Base-by-base conservation (phyloP, 352 stramenopile genomes). In the Plasmopara viticola region DNA sequence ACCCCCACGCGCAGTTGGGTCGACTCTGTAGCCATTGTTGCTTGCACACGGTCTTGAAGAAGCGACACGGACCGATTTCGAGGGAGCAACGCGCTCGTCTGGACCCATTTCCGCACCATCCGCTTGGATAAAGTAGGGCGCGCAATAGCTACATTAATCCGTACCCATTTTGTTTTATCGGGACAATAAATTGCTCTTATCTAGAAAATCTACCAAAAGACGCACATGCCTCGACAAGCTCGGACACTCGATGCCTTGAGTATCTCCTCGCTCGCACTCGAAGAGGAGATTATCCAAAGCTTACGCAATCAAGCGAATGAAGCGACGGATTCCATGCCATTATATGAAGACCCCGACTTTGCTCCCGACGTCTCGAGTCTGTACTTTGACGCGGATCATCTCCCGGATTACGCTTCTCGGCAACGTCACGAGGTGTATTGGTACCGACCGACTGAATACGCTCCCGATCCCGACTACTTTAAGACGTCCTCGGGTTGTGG, bases 401-500 rank as follows among this genome's bases (percentile, higher is more conserved):
- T 70, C 0, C 76, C 78, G 3, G 74, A 90, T 44, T 90, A 90
- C 48, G 73, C 74, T 0, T 35, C 55, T 33, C 58, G 44, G 44
- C 62, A 43, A n/a, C 66, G n/a, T 44, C 35, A n/a, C 18, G 43
- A 59, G 20, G 61, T 76, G 8, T 60, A 58, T 28, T 90, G 80
- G 82, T 82, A 87, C 44, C 68, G 84, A 31, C 80, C 79, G 33
- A 80, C 71, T 17, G 78, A 94, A 64, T 87, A 89, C 44, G 66
- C 70, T 0, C 69, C 76, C 43, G 77, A 92, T 25, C 77, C 84
- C 0, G 82, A 86, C 44, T 96, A 95, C 75, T 95, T 95, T 58
- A 94, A 87, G 53, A 74, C 71, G 43, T 71, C 70, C 3, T 39
- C 65, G 2, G 80, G 77, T 9, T 88, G 80, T 55, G 75, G 74